phyloP scores from a whole-genome alignment of 2,329 filamentous ascomycete genomes.

The Thielaviopsis musarum region DNA sequence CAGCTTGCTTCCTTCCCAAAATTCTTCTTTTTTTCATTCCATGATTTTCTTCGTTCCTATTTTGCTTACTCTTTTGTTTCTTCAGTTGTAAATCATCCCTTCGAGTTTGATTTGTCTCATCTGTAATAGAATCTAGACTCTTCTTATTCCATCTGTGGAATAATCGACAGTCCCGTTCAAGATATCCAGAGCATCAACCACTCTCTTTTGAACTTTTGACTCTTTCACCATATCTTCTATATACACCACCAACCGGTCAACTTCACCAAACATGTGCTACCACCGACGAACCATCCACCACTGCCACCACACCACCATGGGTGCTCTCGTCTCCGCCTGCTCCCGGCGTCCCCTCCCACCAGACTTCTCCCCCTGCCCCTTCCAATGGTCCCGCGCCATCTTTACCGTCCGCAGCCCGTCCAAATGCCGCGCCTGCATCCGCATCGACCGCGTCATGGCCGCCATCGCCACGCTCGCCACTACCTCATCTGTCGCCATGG shows the following conservation, averaged over 20 bases:
- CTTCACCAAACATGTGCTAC: constrained; percentile 14
- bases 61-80: not conserved
- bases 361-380: not conserved
- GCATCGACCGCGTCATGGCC: constrained; percentile 3
- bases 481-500: constrained; percentile 3
- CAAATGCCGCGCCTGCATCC: constrained; percentile 7
- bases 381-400: constrained; percentile 12
- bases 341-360: not conserved
- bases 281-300: constrained; percentile 13
- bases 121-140: not conserved
- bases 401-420: constrained; percentile 7
- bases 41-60: not conserved
- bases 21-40: not conserved
- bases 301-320: constrained; percentile 13
- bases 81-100: not conserved
- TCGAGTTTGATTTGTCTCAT: not conserved
- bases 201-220: not conserved
- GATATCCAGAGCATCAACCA: not conserved
- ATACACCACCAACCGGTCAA: not conserved
- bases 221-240: not conserved
- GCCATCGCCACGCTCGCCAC: constrained; percentile 8
- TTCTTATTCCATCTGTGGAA: not conserved
- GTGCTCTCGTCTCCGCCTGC: constrained; percentile 9
- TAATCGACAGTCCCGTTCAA: not conserved
- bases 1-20: not conserved